A percentile compares a stretch with the other conserved stretches of the same genome.
Evolutionary conservation across 2,329 filamentous ascomycete species (phyloP).

Genomic region (Botryotinia calthae): DNA sequence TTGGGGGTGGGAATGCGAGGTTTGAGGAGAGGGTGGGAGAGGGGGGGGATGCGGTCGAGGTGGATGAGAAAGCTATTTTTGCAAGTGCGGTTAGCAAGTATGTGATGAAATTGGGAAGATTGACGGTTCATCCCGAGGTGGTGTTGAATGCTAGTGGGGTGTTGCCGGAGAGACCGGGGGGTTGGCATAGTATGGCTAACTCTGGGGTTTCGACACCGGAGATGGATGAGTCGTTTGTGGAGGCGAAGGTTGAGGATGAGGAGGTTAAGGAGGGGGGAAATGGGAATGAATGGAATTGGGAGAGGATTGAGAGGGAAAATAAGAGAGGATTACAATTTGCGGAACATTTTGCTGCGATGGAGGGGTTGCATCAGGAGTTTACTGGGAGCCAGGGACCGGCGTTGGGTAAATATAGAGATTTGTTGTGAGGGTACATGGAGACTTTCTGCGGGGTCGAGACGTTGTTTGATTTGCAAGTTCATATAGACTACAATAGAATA

Average conservation of each 20-base stretch:
- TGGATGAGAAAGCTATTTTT: conserved; percentile 63
- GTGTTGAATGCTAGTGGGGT: conserved; percentile 69
- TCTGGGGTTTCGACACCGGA: conserved; percentile 33
- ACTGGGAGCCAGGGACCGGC: conserved; percentile 37
- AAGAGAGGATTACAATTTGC: conserved; percentile 55
- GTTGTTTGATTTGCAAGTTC: neutral
- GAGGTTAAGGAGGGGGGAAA: conserved; percentile 13
- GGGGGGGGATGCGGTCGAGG: conserved; percentile 35
- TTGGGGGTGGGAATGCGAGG: conserved; percentile 41
- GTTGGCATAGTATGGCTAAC: conserved; percentile 50
- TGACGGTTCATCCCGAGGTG: conserved; percentile 81
- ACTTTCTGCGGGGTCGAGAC: neutral
- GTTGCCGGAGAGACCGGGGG: conserved; percentile 69
- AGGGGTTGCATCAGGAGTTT: conserved; percentile 46
- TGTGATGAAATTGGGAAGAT: conserved; percentile 75
- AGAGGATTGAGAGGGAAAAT: conserved; percentile 53
- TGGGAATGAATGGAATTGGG: conserved; percentile 54
- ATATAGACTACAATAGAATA: neutral
- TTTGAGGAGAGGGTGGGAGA: conserved; percentile 43
- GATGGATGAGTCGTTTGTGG: conserved; percentile 15
- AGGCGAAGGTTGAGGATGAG: conserved; percentile 16
- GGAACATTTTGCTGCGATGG: conserved; percentile 55
- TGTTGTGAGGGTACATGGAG: conserved; percentile 24
- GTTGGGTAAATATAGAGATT: conserved; percentile 38
- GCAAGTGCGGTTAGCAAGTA: conserved; percentile 77